Base-by-base conservation (phyloP, 805 yeast species). In the Myxozyma sirexii region DNA sequence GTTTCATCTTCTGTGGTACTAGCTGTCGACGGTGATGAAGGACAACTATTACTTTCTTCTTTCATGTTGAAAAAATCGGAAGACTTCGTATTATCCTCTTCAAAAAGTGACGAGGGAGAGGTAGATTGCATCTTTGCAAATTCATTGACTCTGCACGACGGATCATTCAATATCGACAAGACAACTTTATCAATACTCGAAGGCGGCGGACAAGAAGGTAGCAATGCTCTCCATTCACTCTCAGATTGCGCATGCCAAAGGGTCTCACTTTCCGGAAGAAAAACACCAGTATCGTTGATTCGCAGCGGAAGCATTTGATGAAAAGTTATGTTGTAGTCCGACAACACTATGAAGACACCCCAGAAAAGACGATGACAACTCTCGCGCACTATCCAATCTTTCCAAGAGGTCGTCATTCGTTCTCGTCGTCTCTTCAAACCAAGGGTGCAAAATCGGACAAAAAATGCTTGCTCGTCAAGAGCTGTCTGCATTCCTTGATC, bases 181-280 rank as follows among this genome's bases (percentile, higher is more conserved):
- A 46, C 55, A 12, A 56, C 50, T 12, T 29, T 29, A 19, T 49
- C 44, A 13, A 48, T 42, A 19, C 39, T 56, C 15, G 50, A 37
- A 3, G 59, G 59, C 31, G 54, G 37, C 17, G 50, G 50, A 29
- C 55, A 42, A 4, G 27, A 24, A 2, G 49, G 39, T 24, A 56
- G 29, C 13, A 48, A 29, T 7, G 37, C 27, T 10, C 10, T 6
- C 65, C 65, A 62, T 45, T 62, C 64, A 5, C 24, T n/a, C 19
- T 63, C 63, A 12, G 59, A 56, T 12, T 51, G 50, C 15, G 65
- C 65, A 29, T 62, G 63, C 69, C 69, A 67, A 21, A 60, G 51
- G 10, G 58, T 65, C 26, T 67, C 69, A 35, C 62, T 57, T 41
- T 69, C 67, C 12, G 69, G 69, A n/a, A 67, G 56, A 29, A 50